Evolutionary conservation across 257 asterid genomes (phyloP), one percentile per base, ranked within the genome.

Genomic region (Gentiana macrophylla): DNA sequence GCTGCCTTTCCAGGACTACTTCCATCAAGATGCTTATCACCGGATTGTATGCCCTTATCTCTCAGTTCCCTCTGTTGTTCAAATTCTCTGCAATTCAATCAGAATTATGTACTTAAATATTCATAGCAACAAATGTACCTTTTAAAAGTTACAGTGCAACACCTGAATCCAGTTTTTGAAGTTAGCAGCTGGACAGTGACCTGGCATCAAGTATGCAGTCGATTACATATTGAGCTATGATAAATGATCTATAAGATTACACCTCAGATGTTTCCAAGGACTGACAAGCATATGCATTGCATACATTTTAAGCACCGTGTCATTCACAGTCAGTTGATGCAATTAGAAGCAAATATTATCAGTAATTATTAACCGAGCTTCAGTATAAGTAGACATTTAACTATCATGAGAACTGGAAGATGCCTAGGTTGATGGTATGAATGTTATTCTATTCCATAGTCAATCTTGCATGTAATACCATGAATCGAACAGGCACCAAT

Each of bases 141-240:
- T 67, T 71, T 65, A 56, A 62, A 59, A 45, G 62, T 35, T 68
- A 58, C 15, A 55, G 67, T 69, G 67, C 36, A 52, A 64, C 79
- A 85, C 98, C 98, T 92, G 77, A 88, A 92, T 69, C 99, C 97
- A 13, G 99, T 92, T 76, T 92, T 92, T 50, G 99, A 92, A 67
- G 95, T 92, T 69, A 92, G 77, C 72, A 88, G 88, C 82, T 92
- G 99, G 58, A 92, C 80, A 0, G 86, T 88, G 32, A 88, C 82
- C 99, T 92, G 89, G 60, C 74, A 78, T 45, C 66, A 53, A 71
- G 63, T 47, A 47, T 24, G 55, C 35, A 48, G 44, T 37, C 37
- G 46, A 50, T 47, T 66, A 36, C 56, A 57, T 46, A 59, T 36
- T 46, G 64, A 75, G 32, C 58, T 57, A 61, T 35, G 63, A 52